Evolutionary conservation across 441 rosid species (phyloP), one percentile per base, ranked within the genome.

Genomic region (Aquilaria agallochum): DNA sequence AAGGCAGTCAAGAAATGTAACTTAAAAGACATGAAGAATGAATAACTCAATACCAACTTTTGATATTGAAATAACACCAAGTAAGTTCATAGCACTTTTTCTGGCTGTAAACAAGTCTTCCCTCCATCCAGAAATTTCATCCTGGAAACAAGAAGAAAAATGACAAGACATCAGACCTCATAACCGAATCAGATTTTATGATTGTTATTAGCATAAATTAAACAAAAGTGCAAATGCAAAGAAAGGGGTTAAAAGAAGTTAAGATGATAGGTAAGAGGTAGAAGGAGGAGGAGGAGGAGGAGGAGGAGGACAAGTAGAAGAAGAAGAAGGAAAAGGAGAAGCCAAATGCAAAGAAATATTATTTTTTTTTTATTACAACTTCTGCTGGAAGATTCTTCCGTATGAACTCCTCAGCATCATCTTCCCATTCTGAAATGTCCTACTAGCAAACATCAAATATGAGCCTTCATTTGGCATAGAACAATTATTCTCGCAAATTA

Each of bases 401-500:
- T 51, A 88, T 76, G 75, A 80, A 91, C 80, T 91, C 97, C 66
- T 85, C 90, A 57, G 94, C 78, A 76, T 91, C 97, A 72, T 88
- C 94, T 74, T 91, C 94, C 94, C 96, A 88, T 66, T 91, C 97
- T 59, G 76, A 73, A 63, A 85, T 74, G 76, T 91, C 96, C 97
- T 91, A 72, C 62, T 73, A 66, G 65, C 46, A 71, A 61, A 45
- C 62, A 71, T 42, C 56, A 62, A 64, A 34, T 58, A 53, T 69
- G 42, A 34, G 57, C 52, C 45, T 58, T 63, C 45, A 53, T 34
- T 11, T 20, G 27, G 27, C 27, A 20, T 20, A 48, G 7, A 34
- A 69, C 52, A 52, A 33, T 44, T 55, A 5, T 9, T 58, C 33
- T 27, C 34, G 58, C 69, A 65, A 33, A 20, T 50, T 27, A 27